Evolutionary conservation across 768 basidiomycete genomes (phyloP), one percentile per base, ranked within the genome.

Genomic region (Rhizopogon sp.): DNA sequence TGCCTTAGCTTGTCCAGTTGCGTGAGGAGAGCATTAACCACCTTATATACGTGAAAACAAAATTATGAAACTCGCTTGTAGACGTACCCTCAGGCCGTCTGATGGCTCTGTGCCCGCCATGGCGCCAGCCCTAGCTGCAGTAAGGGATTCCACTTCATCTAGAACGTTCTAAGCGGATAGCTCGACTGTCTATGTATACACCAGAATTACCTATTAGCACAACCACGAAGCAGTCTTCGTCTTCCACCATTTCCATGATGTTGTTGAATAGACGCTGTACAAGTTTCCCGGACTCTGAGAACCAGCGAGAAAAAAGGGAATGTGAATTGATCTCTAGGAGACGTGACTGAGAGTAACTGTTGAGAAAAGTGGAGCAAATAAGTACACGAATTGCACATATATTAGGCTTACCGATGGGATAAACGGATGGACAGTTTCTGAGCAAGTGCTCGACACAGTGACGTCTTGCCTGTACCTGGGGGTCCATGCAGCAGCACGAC

Each of bases 291-390:
- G 94, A 97, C 67, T 99, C 97, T 0, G 95, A 98, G 72, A 98
- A 99, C 96, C 97, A 99, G 62, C 94, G 90, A 14, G 93, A 95
- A 69, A 99, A 98, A 14, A 99, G 79, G 2, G 95, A 98, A 72
- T 98, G 97, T 0, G 97, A 95, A 67, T 98, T 98, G 65, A 99
- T 97, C 70, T 99, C 97, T 43, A 99, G 80, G 10, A 99, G 76
- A 44, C 93, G 89, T 37, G 92, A 82, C 69, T 90, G 81, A 0
- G 88, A 76, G 67, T 97, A 99, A 28, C 94, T 96, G 62, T 46
- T 39, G 17, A 47, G 46, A 60, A 50, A 44, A 42, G 39, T 31
- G 40, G 39, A 16, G 14, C 60, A 9, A 17, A 41, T 28, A 33
- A 47, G 47, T 49, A 42, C 52, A n/a, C 39, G 17, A 17, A 16